Percentiles rank a stretch among this genome's conserved stretches.
Conservation (phyloP, 306 rosid species). For the Inga laurina region DNA sequence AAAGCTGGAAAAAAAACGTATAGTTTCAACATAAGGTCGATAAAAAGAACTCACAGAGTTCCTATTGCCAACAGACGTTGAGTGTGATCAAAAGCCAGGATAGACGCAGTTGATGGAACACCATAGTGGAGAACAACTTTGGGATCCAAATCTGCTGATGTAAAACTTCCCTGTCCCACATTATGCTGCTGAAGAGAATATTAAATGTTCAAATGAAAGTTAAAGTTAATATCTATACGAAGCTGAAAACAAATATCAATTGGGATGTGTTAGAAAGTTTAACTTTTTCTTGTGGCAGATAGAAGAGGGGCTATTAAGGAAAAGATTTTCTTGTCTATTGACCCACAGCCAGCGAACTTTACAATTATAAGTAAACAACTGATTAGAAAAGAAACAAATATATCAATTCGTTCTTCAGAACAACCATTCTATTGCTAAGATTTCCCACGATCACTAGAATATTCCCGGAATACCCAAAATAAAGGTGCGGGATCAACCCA, state of each 20-base stretch:
- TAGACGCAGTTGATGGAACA: conserved; percentile 76
- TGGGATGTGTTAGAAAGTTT: not conserved
- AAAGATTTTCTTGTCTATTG: not conserved
- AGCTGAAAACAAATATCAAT: not conserved
- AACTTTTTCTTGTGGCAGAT: not conserved
- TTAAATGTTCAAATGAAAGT: conserved; percentile 22
- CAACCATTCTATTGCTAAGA: not conserved
- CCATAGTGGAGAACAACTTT: conserved; percentile 73
- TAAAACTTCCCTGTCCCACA: conserved; percentile 39
- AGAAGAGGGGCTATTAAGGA: not conserved
- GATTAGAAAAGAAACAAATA: not conserved
- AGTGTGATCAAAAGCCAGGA: conserved; percentile 72
- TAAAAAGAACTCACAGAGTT: conserved; percentile 62
- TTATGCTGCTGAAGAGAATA: conserved; percentile 29
- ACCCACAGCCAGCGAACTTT: not conserved
- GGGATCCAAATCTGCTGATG: conserved; percentile 51
- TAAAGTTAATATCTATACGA: not conserved
- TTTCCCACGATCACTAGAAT: not conserved
- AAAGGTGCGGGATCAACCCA: conserved; percentile 1
- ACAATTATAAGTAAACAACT: not conserved
- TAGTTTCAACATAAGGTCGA: conserved; percentile 9
- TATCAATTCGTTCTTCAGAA: not conserved
- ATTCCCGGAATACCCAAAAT: not conserved
- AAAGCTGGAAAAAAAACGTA: not conserved
- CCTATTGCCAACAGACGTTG: conserved; percentile 81